A percentile compares a stretch with the other conserved stretches of the same genome.
Evolutionary conservation across 306 rosid species (phyloP).

Genomic region (Casuarina cunninghamiana): DNA sequence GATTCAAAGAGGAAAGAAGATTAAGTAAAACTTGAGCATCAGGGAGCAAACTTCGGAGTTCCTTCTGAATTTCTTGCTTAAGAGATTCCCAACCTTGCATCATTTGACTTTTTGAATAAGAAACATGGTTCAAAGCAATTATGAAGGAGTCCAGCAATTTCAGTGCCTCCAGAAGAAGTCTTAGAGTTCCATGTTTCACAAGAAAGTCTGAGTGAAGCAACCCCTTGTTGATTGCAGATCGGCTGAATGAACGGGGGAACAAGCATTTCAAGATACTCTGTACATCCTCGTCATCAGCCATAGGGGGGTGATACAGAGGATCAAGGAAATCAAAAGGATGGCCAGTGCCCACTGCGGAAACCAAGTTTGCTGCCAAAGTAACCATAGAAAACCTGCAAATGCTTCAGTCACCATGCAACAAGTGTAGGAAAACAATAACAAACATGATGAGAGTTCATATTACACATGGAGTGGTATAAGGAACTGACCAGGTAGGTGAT

Average conservation of each 20-base stretch:
- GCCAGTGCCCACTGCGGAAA: conserved; percentile 50
- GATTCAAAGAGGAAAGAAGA: conserved; percentile 60
- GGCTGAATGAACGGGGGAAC: conserved; percentile 75
- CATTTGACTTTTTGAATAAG: conserved; percentile 24
- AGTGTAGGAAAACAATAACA: neutral
- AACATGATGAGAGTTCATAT: conserved; percentile 13
- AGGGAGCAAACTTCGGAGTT: conserved; percentile 70
- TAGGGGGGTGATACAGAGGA: conserved; percentile 36
- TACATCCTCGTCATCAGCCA: conserved; percentile 40
- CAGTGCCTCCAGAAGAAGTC: conserved; percentile 76
- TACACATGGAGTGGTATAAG: conserved; percentile 7
- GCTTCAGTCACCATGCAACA: conserved; percentile 32
- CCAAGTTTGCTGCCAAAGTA: conserved; percentile 70
- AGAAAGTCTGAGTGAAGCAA: conserved; percentile 60
- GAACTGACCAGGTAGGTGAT: conserved; percentile 74
- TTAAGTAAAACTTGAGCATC: conserved; percentile 73
- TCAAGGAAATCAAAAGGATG: conserved; percentile 47
- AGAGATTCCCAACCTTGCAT: conserved; percentile 20
- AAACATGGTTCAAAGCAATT: conserved; percentile 40
- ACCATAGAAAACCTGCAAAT: conserved; percentile 68
- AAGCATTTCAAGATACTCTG: conserved; percentile 61
- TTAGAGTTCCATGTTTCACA: conserved; percentile 41
- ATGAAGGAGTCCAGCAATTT: conserved; percentile 64
- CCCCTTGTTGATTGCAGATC: conserved; percentile 72
- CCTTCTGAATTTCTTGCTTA: conserved; percentile 69